phyloP scores from a whole-genome alignment of 106 monocot genomes.

The Acanthochlamys bracteata region DNA sequence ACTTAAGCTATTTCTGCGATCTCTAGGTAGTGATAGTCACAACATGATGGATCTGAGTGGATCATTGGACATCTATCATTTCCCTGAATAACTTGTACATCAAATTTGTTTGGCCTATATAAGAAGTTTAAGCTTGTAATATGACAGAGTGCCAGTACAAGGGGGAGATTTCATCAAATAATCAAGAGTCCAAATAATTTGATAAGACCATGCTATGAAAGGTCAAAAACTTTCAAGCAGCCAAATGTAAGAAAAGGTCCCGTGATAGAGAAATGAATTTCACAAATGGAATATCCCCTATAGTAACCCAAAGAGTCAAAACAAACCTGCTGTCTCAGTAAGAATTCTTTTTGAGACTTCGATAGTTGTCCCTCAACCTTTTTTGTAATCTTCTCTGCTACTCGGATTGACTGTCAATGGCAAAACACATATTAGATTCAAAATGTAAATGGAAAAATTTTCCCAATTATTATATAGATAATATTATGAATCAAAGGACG shows the following conservation, averaged over 20 bases:
- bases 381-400: slow-evolving; percentile 97
- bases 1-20: too few species aligned
- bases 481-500: background rate
- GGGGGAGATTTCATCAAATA: too few species aligned
- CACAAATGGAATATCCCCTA: background rate
- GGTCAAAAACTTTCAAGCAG: too few species aligned
- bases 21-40: too few species aligned
- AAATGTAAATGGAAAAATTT: background rate
- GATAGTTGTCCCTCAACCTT: slow-evolving; percentile 98
- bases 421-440: background rate
- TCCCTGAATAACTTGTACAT: too few species aligned
- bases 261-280: background rate
- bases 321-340: slow-evolving; percentile 90
- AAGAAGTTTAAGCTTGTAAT: too few species aligned
- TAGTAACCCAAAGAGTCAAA: background rate
- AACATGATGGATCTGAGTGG: too few species aligned
- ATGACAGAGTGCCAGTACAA: too few species aligned
- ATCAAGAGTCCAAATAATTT: too few species aligned
- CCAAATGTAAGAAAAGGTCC: background rate
- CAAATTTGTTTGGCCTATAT: too few species aligned
- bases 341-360: slow-evolving; percentile 97
- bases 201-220: too few species aligned
- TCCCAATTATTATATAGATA: background rate
- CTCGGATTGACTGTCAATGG: slow-evolving; percentile 77
- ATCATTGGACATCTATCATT: too few species aligned